Base-by-base conservation (phyloP, 768 basidiomycete species). In the Psilocybe subaeruginosa region DNA sequence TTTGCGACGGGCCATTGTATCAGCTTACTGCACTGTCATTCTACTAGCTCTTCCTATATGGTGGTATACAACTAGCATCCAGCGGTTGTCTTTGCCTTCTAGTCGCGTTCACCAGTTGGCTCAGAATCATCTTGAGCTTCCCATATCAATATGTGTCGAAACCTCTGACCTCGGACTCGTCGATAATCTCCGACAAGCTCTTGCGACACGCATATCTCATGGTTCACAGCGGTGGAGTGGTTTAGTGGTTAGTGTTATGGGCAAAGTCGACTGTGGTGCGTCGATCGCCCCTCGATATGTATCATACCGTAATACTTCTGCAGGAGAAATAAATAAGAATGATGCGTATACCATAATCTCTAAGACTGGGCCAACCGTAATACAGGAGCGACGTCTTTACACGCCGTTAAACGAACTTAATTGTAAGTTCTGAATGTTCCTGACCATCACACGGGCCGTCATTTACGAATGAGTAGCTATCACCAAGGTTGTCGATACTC, bases 61-160 rank as follows among this genome's bases (percentile, higher is more conserved):
- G 97, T 98, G 95, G 94, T 82, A 80, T 54, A 89, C 91, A 29
- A 99, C 97, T 4, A 92, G 91, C 64, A 97, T 99, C 30, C 84
- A 95, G 69, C 85, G 96, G 29, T 80, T 91, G 14, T 78, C 89
- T 0, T 77, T 97, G 11, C 93, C 96, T 1, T 76, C 80, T 7
- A 73, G 76, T 46, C 82, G 85, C 19, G 87, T 95, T 35, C 72
- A 73, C 43, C 78, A 80, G 5, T 81, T 88, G 66, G 77, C 83
- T 46, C 72, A 75, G 50, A 79, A 76, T 60, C 71, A 74, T 41
- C 76, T 85, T 19, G 64, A 67, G 16, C 77, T 88, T 54, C 84
- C 86, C 11, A 71, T 87, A 53, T 74, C 68, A 35, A 72, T 87
- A 58, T 77, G 79, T 61, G 69, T 77, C 55, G 72, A 74, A 66